Evolutionary conservation across 805 yeast species (phyloP), one percentile per base, ranked within the genome.

Genomic region (Candida arabinofermentans): DNA sequence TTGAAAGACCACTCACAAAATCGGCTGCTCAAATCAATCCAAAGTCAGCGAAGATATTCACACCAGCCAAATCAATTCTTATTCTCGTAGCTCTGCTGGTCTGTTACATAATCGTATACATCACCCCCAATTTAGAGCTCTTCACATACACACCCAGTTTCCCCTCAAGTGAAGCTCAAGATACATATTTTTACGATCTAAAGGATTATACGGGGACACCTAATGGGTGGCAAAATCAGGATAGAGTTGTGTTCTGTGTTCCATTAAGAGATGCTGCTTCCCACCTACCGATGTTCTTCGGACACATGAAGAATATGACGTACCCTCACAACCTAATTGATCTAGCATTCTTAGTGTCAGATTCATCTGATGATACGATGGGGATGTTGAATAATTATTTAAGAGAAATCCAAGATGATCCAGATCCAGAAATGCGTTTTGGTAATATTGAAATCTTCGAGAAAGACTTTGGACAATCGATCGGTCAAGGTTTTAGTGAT

Each of bases 401-500:
- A 49, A 67, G 69, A 44, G 77, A 67, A 21, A 69, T 86, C 31
- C 98, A 91, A 66, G 69, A 67, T 31, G 79, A 81, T 52, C 72
- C 77, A 19, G 82, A 86, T 65, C 64, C 66, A 17, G 44, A 67
- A n/a, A 69, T 75, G 69, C 75, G 81, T 46, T 86, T 86, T 64
- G 96, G 96, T 27, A 79, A 80, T 51, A 86, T 88, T 41, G 96
- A 88, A 61, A 87, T 89, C 39, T 88, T 69, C 60, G 93, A 87
- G 62, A 90, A 87, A 59, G 96, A 91, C 64, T 90, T 90, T 59
- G 97, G 97, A 34, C 96, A 90, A 60, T 76, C 77, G 35, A 83
- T 91, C 48, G 96, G 97, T 44, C 98, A 91, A 67, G 84, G 91
- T 18, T 89, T 91, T 57, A 77, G 86, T 46, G 97, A 89, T 60